Evolutionary conservation across 2,329 filamentous ascomycete genomes (phyloP).

Genomic region (Passalora sequoiae): DNA sequence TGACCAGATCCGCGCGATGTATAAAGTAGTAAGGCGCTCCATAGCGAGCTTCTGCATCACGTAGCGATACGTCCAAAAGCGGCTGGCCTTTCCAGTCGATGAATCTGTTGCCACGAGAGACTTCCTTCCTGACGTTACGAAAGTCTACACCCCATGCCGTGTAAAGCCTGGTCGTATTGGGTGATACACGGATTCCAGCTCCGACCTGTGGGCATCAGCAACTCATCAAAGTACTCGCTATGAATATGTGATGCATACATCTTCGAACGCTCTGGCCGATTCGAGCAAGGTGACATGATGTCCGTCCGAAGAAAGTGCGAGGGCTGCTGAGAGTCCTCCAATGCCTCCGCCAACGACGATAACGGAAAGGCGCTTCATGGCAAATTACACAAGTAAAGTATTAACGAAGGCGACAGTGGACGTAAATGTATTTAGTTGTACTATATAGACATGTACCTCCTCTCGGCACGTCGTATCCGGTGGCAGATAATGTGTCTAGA

Average conservation of each 20-base stretch:
- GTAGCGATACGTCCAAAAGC: conserved; percentile 23
- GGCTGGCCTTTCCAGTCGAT: conserved; percentile 29
- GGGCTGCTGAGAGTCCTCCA: conserved; percentile 48
- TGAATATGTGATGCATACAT: conserved; percentile 25
- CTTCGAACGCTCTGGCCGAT: conserved; percentile 35
- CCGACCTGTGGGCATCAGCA: conserved; percentile 14
- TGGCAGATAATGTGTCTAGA: too few relatives aligned
- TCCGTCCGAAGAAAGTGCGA: conserved; percentile 45
- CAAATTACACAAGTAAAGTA: too few relatives aligned
- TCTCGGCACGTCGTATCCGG: too few relatives aligned
- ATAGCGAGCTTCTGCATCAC: conserved; percentile 24
- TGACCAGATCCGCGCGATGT: conserved; percentile 31
- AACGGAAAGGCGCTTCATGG: conserved; percentile 30
- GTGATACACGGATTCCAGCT: conserved; percentile 22
- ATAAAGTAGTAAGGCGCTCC: conserved; percentile 32
- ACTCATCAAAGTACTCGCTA: not conserved
- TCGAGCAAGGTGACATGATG: conserved; percentile 47
- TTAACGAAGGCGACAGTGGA: too few relatives aligned
- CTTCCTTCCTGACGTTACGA: conserved; percentile 26
- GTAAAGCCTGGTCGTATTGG: conserved; percentile 36
- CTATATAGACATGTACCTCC: too few relatives aligned
- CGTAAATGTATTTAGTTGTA: too few relatives aligned
- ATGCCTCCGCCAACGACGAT: conserved; percentile 56
- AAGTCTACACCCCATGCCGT: conserved; percentile 36
- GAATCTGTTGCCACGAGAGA: conserved; percentile 29